Base-by-base conservation (phyloP, 352 stramenopile species). In the Globisporangium spinosum region DNA sequence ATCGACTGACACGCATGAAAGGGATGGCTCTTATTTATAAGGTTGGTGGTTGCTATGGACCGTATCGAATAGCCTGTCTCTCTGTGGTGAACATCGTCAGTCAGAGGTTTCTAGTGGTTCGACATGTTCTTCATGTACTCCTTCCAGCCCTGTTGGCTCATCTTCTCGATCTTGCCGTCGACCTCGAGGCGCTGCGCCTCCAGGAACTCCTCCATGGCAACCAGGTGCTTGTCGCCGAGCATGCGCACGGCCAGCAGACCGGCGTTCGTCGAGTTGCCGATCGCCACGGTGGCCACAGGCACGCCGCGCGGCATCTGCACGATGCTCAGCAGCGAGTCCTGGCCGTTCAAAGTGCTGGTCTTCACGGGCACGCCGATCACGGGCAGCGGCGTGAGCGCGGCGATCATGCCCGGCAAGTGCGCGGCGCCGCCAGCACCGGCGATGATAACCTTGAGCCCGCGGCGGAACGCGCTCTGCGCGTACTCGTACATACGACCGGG, bases 261-360 rank as follows among this genome's bases (percentile, higher is more conserved):
- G 0, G 97, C 97, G 80, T 99, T 99, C 54, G 85, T 98, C 15
- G 97, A 92, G 83, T 99, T 99, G 64, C 97, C 97, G 71, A 99
- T 99, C 1, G 96, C 97, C 15, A 99, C 97, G 12, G 98, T 99
- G 1, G 98, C 98, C 45, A 99, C 97, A 12, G 98, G 98, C 38
- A 99, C 89, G 59, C 98, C 98, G 38, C 95, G 81, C 43, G 98
- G 98, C 97, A 99, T 99, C 85, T 99, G 98, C 25, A 99, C 97
- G 76, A 99, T 99, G 73, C 93, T 98, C 70, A 99, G 83, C 13
- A 99, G 80, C 54, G 95, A 98, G 81, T 99, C 98, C 60, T 99
- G 80, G 32, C 98, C 98, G 71, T 97, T 99, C 15, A 99, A 77
- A 22, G 97, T 98, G 25, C 91, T 98, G 6, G 96, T 99, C 82